Base-by-base conservation (phyloP, 2,329 filamentous ascomycete genomes). In the Pyrenophora tritici-repentis region DNA sequence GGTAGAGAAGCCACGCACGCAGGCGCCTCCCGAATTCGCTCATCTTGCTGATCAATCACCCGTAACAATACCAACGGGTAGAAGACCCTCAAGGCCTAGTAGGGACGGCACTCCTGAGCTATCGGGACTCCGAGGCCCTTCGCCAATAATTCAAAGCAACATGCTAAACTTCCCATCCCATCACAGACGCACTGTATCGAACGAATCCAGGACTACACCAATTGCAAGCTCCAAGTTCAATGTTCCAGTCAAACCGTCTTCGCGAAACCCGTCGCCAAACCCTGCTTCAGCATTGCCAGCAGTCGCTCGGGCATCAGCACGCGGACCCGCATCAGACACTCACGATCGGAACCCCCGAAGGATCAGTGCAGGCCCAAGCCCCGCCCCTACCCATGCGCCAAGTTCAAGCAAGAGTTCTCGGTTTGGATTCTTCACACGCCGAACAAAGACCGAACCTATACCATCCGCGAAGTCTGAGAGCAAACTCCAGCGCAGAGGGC, bases 341-440 rank as follows among this genome's bases (percentile, higher is more conserved):
- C 68, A 62, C 18, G 68, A 74, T 33, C 58, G 61, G 14, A 62
- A 70, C 12, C 70, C 71, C 42, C 55, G 55, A 53, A 64, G 67
- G 18, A 62, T 63, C 1, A 67, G 67, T 41, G 71, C 71, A 29
- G 49, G 49, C 6, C 49, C 37, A 9, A 68, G 75, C 76, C 34
- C 84, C 78, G 50, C 58, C 16, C 59, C 68, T 17, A 86, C 80
- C 55, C 57, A 66, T 34, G 54, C 64, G 12, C 62, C 85, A 2
- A 83, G 79, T 45, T 76, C 84, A 3, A 80, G 79, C 8, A 81
- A 82, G 10, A 83, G 85, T 32, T 80, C 83, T 6, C 83, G 88
- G 2, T 94, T 96, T 69, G 87, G 88, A 1, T 81, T 96, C 46
- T 96, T 96, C 63, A 80, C 86, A 7, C 84, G 88, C 58, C 86